Percentiles rank a stretch among this genome's conserved stretches.
Conservation (phyloP, 2,329 filamentous ascomycete genomes). For the Beauveria scarabaeidicola region DNA sequence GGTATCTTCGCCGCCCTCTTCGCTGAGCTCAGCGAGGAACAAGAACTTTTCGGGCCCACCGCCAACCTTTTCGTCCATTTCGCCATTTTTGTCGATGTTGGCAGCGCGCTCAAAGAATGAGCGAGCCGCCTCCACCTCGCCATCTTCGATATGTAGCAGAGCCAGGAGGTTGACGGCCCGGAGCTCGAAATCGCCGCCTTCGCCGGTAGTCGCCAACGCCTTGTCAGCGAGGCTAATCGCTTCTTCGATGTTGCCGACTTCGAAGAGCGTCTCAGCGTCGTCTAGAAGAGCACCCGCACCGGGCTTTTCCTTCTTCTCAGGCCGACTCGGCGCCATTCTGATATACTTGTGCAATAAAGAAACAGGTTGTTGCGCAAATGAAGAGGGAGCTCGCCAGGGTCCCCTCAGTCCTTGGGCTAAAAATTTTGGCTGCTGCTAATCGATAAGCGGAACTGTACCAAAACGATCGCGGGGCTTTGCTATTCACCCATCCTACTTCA, state of each 20-base stretch:
- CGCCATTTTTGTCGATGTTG: slow-evolving; percentile 67
- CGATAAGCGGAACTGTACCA: slow-evolving; percentile 8
- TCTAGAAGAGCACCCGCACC: slow-evolving; percentile 25
- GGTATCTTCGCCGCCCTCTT: slow-evolving; percentile 57
- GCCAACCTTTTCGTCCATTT: slow-evolving; percentile 59
- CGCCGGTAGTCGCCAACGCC: slow-evolving; percentile 35
- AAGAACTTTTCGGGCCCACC: slow-evolving; percentile 91
- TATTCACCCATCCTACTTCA: not conserved
- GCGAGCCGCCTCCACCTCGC: slow-evolving; percentile 69
- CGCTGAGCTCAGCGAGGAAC: slow-evolving; percentile 84
- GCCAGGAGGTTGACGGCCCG: slow-evolving; percentile 68
- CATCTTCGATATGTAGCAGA: slow-evolving; percentile 73
- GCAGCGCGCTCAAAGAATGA: slow-evolving; percentile 65
- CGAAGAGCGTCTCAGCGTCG: slow-evolving; percentile 34
- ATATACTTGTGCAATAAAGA: not conserved
- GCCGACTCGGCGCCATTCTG: slow-evolving; percentile 34
- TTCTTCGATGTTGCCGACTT: slow-evolving; percentile 33
- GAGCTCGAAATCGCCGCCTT: slow-evolving; percentile 44
- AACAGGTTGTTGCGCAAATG: not conserved
- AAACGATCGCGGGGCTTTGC: not conserved
- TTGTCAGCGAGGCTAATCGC: slow-evolving; percentile 32
- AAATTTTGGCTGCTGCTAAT: slow-evolving; percentile 9
- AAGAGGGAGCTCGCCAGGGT: not conserved
- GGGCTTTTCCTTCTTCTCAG: slow-evolving; percentile 27
- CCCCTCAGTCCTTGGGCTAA: slow-evolving; percentile 9